A percentile compares a stretch with the other conserved stretches of the same genome.
phyloP scores from a whole-genome alignment of 208 protist species.

The Acanthamoeba culbertsoni region DNA sequence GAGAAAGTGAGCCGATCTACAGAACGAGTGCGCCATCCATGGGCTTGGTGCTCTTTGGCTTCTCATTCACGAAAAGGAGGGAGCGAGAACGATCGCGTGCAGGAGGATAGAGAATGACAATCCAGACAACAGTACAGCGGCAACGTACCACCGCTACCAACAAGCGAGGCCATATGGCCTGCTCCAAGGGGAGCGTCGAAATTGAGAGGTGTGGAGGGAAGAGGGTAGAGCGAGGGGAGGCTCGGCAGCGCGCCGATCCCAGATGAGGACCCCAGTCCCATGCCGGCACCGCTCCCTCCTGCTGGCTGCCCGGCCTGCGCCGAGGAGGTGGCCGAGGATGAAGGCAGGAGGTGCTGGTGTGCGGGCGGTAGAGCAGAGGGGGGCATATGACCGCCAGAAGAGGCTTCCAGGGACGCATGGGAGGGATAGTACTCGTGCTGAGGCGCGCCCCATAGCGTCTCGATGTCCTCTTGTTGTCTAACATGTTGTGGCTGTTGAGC shows the following conservation, averaged over 20 bases:
- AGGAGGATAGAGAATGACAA: too few relatives aligned
- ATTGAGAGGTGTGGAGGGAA: neutral
- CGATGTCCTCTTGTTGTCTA: neutral
- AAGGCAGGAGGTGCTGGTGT: neutral
- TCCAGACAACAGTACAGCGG: neutral
- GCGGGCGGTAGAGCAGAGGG: too few relatives aligned
- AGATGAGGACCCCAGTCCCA: too few relatives aligned
- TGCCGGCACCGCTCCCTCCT: too few relatives aligned
- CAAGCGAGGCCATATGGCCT: neutral
- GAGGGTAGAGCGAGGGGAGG: neutral
- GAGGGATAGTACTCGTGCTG: neutral
- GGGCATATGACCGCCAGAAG: neutral
- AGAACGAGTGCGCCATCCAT: too few relatives aligned
- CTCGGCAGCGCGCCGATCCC: neutral
- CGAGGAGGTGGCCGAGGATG: neutral
- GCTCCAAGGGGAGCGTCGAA: neutral
- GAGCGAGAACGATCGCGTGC: too few relatives aligned
- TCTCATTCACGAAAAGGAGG: too few relatives aligned
- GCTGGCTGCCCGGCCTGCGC: too few relatives aligned
- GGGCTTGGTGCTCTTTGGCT: too few relatives aligned
- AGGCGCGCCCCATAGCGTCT: neutral
- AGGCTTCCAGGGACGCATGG: neutral
- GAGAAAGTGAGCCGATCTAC: too few relatives aligned
- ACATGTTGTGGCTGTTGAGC: neutral
- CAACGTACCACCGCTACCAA: neutral